Conservation (phyloP, 2,329 filamentous ascomycete genomes). For the Arthroderma sp. region DNA sequence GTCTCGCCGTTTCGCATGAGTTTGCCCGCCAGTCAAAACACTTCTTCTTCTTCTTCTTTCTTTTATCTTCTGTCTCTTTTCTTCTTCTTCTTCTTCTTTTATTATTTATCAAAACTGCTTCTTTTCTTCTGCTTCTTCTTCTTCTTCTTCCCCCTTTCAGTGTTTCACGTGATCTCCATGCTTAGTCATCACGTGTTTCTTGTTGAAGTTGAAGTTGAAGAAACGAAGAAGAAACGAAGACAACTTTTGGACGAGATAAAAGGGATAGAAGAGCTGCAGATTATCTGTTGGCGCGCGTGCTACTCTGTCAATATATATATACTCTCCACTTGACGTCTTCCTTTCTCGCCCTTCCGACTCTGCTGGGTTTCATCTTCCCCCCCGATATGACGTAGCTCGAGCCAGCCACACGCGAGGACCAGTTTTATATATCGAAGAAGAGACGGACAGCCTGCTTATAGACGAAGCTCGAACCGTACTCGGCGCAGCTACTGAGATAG, state of each 20-base stretch:
- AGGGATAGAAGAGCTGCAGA: not conserved
- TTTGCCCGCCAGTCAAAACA: not conserved
- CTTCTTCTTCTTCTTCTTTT: not conserved
- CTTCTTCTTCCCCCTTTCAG: not conserved
- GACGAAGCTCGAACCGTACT: not conserved
- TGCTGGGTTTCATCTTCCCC: not conserved
- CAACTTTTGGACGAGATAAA: too few species aligned
- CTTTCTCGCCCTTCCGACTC: too few species aligned
- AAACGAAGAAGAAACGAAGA: too few species aligned
- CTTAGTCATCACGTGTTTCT: not conserved
- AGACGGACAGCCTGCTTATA: not conserved
- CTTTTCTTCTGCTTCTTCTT: not conserved
- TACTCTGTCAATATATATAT: not conserved
- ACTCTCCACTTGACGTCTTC: not conserved
- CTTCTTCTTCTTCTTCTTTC: too few species aligned
- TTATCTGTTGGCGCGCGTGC: too few species aligned
- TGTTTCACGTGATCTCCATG: not conserved
- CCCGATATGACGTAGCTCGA: constrained; percentile 3
- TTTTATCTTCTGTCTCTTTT: not conserved
- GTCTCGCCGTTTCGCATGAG: not conserved
- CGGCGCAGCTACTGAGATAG: not conserved
- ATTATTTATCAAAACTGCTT: too few species aligned
- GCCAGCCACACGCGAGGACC: not conserved
- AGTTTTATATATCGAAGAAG: not conserved
- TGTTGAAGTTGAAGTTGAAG: too few species aligned